phyloP scores from a whole-genome alignment of 768 basidiomycete species.

The Pulveroboletus frians region DNA sequence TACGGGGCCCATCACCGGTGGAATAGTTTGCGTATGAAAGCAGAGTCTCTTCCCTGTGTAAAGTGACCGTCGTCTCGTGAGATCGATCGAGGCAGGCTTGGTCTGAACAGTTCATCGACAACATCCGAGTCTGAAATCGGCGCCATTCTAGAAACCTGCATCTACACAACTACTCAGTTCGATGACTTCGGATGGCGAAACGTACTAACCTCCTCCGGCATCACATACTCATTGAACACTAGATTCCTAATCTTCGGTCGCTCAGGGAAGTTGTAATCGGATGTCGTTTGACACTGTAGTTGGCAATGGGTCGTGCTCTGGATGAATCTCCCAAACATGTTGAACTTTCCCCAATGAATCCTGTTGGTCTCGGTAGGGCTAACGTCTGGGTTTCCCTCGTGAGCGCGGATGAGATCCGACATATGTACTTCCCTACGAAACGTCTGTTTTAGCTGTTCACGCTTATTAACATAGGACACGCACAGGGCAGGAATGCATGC shows the following conservation, averaged over 20 bases:
- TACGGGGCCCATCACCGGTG: slow-evolving; percentile 32
- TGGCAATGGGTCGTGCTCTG: slow-evolving; percentile 75
- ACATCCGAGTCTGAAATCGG: slow-evolving; percentile 41
- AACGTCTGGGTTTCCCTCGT: slow-evolving; percentile 78
- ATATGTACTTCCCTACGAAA: slow-evolving; percentile 79
- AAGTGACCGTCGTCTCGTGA: slow-evolving; percentile 30
- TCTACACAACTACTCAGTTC: slow-evolving; percentile 34
- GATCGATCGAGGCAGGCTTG: slow-evolving; percentile 28
- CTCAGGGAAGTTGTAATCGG: slow-evolving; percentile 61
- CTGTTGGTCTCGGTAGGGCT: slow-evolving; percentile 57
- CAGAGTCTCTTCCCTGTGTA: slow-evolving; percentile 36
- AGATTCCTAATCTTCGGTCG: slow-evolving; percentile 51
- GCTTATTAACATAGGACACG: slow-evolving; percentile 22
- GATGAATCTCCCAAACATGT: slow-evolving; percentile 85
- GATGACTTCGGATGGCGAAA: background rate
- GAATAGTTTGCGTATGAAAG: slow-evolving; percentile 48
- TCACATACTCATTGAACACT: slow-evolving; percentile 51
- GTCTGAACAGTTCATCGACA: slow-evolving; percentile 38
- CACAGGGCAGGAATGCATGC: slow-evolving; percentile 85
- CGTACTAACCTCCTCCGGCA: slow-evolving; percentile 61
- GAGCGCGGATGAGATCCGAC: slow-evolving; percentile 81
- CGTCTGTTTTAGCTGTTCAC: slow-evolving; percentile 8
- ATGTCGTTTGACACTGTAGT: slow-evolving; percentile 54
- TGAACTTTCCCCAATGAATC: slow-evolving; percentile 96
- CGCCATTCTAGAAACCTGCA: slow-evolving; percentile 62